Conservation (phyloP, 108 stramenopile genomes). For the Nannochloropsis gaditana region DNA sequence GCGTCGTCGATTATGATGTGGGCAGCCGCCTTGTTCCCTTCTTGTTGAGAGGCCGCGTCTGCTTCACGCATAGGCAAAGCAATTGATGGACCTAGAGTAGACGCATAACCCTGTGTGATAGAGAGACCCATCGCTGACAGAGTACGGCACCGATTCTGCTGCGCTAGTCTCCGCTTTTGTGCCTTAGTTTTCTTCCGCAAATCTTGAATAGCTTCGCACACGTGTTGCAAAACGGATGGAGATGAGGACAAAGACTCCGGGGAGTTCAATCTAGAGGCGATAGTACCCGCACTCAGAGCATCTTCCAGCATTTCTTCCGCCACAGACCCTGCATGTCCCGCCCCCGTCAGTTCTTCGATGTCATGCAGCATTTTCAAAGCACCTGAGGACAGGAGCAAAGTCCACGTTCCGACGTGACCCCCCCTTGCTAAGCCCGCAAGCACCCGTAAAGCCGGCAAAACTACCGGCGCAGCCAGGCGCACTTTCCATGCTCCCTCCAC, state of each 20-base stretch:
- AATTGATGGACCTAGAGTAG: too few species aligned
- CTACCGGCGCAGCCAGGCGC: conserved; percentile 24
- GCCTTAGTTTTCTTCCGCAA: conserved; percentile 35
- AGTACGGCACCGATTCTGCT: conserved; percentile 33
- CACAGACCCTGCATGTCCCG: conserved; percentile 35
- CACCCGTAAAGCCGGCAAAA: conserved; percentile 34
- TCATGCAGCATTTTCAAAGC: conserved; percentile 36
- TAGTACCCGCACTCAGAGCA: conserved; percentile 8
- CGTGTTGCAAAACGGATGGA: background rate
- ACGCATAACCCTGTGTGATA: background rate
- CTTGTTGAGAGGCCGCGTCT: too few species aligned
- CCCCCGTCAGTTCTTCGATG: conserved; percentile 37
- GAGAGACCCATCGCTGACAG: conserved; percentile 40
- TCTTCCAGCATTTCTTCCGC: conserved; percentile 3
- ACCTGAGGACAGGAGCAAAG: conserved; percentile 23
- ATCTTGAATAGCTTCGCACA: conserved; percentile 18
- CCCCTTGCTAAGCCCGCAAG: conserved; percentile 37
- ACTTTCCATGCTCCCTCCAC: conserved; percentile 25
- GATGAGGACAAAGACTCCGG: background rate
- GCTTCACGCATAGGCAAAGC: too few species aligned
- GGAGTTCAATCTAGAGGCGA: background rate
- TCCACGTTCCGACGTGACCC: conserved; percentile 39
- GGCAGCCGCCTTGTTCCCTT: too few species aligned
- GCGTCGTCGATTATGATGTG: background rate
- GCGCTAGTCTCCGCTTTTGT: conserved; percentile 37